Evolutionary conservation across 805 yeast genomes (phyloP).

Genomic region (Wickerhamomyces chaumierensis): DNA sequence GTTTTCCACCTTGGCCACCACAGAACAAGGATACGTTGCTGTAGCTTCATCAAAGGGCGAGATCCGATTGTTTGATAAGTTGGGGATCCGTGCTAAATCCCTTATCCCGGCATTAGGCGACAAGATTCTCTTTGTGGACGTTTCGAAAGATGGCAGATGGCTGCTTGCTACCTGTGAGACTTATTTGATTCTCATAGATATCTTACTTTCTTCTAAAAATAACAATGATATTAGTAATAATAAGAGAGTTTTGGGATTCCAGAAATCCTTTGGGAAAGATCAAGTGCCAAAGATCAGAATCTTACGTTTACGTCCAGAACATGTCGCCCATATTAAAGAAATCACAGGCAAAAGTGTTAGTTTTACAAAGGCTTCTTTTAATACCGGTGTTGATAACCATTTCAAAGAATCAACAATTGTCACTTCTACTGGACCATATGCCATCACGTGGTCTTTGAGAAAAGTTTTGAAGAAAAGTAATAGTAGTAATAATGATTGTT

Average conservation of each 20-base stretch:
- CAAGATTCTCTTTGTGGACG: conserved; percentile 53
- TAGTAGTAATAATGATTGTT: too few relatives aligned
- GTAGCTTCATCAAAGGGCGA: conserved; percentile 71
- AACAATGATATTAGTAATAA: too few relatives aligned
- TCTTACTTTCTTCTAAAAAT: too few relatives aligned
- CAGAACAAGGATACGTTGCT: conserved; percentile 64
- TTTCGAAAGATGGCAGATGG: conserved; percentile 74
- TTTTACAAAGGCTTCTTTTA: conserved; percentile 71
- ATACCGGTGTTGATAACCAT: conserved; percentile 53
- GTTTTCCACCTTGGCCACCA: conserved; percentile 35
- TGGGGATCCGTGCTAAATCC: conserved; percentile 72
- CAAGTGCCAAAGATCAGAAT: conserved; percentile 60
- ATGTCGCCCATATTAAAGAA: conserved; percentile 47
- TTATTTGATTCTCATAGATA: conserved; percentile 61
- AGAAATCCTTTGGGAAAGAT: conserved; percentile 50
- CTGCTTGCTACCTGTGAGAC: conserved; percentile 68
- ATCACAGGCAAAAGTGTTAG: conserved; percentile 35
- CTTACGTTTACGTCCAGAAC: conserved; percentile 60
- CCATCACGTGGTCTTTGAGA: conserved; percentile 67
- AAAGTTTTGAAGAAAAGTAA: conserved; percentile 45
- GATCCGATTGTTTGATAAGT: conserved; percentile 56
- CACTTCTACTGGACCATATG: conserved; percentile 73
- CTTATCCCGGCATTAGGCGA: conserved; percentile 79
- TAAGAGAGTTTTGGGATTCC: conserved; percentile 57
- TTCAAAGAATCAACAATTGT: conserved; percentile 63